Evolutionary conservation across 2,329 filamentous ascomycete genomes (phyloP), one percentile per base, ranked within the genome.

Genomic region (Fusarium albosuccineum): DNA sequence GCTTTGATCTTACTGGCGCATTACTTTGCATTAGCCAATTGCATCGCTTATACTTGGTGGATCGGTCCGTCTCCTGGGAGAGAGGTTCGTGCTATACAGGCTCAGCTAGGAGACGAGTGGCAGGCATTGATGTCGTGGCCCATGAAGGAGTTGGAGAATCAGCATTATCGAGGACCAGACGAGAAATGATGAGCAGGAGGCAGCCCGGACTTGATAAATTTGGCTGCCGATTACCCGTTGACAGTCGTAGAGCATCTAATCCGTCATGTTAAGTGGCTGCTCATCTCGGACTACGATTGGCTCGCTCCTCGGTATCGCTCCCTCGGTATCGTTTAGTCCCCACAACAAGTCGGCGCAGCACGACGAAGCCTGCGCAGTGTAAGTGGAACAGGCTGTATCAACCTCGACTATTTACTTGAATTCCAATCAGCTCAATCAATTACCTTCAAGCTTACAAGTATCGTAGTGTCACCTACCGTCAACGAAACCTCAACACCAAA

Each of bases 1-100:
- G 69, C 70, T 5, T 55, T 74, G 27, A 60, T 68, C 16, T 58
- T 74, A 39, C 57, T 74, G 42, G 71, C 69, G 9, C 64, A 72
- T 44, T 72, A 69, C 37, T 74, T 74, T 9, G 69, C 66, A 11
- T 48, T 68, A 22, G 51, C 64, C 9, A 62, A 57, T 11, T 45
- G 52, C 40, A 58, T 63, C 22, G 39, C 54, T 13, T 49, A 57
- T 8, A 56, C 59, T 4, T 67, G 64, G 57, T 66, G 64, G 64
- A 39, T 73, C 27, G 62, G 63, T 9, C 22, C 22, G n/a, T 51
- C 48, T 4, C 48, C 48, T 9, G 34, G 11, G 11, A 37, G 48
- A n/a, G 48, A 51, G 14, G 26, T 51, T 8, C 26, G 36, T 4
- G 48, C 48, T 29, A 51, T 51, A 30, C 34, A 40, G 13, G 49